Evolutionary conservation across 1,284 basidiomycete species (phyloP).

Genomic region (Veloboletus limbatus): DNA sequence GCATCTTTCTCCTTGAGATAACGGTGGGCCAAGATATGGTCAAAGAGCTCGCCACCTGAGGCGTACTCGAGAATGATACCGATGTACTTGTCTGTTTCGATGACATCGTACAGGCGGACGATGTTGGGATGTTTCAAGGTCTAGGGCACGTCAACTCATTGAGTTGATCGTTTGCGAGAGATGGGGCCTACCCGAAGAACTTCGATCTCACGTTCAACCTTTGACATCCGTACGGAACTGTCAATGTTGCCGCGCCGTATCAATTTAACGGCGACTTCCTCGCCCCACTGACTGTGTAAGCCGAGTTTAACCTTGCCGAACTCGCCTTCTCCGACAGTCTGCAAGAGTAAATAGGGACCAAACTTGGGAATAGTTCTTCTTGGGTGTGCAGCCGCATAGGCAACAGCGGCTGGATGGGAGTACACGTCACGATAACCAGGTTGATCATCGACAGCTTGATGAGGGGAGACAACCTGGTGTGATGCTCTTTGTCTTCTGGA

Average conservation of each 20-base stretch:
- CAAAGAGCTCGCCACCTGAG: constrained; percentile 97
- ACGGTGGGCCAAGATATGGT: constrained; percentile 97
- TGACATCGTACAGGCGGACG: constrained; percentile 96
- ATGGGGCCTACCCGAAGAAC: constrained; percentile 84
- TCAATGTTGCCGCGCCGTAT: constrained; percentile 94
- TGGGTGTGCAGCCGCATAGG: constrained; percentile 84
- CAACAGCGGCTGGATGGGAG: constrained; percentile 81
- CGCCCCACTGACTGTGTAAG: constrained; percentile 90
- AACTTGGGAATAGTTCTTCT: constrained; percentile 87
- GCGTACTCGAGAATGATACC: constrained; percentile 99
- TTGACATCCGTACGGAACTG: constrained; percentile 82
- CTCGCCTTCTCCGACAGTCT: constrained; percentile 97
- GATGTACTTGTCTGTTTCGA: constrained; percentile 99
- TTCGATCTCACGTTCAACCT: constrained; percentile 97
- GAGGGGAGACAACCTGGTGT: constrained; percentile 48
- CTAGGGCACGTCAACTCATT: constrained; percentile 42
- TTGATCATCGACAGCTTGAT: constrained; percentile 37
- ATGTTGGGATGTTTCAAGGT: constrained; percentile 97
- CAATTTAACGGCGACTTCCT: constrained; percentile 99
- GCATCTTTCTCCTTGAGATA: constrained; percentile 96
- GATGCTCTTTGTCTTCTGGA: constrained; percentile 50
- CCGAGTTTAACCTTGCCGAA: constrained; percentile 99
- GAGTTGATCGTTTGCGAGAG: constrained; percentile 2
- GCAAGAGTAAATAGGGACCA: constrained; percentile 91
- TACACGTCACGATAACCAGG: constrained; percentile 68